Percentiles rank a stretch among this genome's conserved stretches.
These are phyloP conservation scores for Aphanomyces invadans DNA, from an alignment of 352 stramenopile genomes.

Conservation along the genomic window DNA sequence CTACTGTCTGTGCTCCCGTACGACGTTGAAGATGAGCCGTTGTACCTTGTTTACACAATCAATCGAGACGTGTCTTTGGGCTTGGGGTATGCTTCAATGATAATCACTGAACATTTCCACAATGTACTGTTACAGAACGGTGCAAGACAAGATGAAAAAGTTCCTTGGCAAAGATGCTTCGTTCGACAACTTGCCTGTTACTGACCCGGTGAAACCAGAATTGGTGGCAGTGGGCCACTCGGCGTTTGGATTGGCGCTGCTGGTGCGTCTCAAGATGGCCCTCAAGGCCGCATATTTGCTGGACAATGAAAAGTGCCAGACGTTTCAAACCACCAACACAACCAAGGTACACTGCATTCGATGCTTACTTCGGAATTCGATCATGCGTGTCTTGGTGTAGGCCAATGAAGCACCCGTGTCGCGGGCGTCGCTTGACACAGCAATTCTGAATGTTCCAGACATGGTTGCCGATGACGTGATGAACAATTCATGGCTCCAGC, in stretches of 20 bases:
- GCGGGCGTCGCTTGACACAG: not conserved
- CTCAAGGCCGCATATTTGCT: slow-evolving; percentile 62
- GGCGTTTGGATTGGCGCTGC: slow-evolving; percentile 54
- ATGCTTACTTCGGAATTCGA: slow-evolving; percentile 25
- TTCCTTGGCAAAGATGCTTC: slow-evolving; percentile 30
- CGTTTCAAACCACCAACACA: slow-evolving; percentile 51
- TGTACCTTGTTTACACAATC: slow-evolving; percentile 84
- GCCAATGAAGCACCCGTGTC: slow-evolving; percentile 8
- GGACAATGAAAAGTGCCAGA: slow-evolving; percentile 74
- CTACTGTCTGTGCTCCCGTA: slow-evolving; percentile 66
- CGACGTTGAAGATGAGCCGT: slow-evolving; percentile 70
- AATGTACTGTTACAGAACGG: slow-evolving; percentile 30
- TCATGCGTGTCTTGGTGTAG: slow-evolving; percentile 14
- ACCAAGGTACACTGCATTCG: slow-evolving; percentile 33
- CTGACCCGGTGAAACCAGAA: not conserved
- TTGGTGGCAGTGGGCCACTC: slow-evolving; percentile 21
- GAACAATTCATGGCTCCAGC: slow-evolving; percentile 54
- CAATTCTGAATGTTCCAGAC: slow-evolving; percentile 32
- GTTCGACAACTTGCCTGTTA: slow-evolving; percentile 2
- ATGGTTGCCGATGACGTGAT: slow-evolving; percentile 26
- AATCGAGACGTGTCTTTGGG: slow-evolving; percentile 75
- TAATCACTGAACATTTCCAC: not conserved
- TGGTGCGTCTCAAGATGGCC: slow-evolving; percentile 66
- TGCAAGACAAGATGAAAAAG: slow-evolving; percentile 48
- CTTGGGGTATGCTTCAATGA: slow-evolving; percentile 33